Evolutionary conservation across 2,329 filamentous ascomycete species (phyloP).

Genomic region (Alternaria arborescens): DNA sequence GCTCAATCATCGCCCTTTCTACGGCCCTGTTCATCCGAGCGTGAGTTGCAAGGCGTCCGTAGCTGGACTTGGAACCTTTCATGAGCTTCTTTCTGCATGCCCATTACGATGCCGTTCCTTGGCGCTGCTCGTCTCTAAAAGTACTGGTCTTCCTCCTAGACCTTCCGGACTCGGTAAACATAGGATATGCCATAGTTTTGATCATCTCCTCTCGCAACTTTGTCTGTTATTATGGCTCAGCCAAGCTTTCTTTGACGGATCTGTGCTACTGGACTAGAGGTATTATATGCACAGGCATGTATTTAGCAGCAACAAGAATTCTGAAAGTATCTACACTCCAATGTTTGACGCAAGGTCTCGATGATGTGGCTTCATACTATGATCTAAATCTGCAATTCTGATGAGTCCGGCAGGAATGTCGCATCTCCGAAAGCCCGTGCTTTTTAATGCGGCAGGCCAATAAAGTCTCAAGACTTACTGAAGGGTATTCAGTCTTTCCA

Average conservation of each 20-base stretch:
- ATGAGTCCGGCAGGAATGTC: not conserved
- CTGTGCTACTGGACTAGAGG: slow-evolving; percentile 36
- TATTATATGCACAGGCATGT: slow-evolving; percentile 44
- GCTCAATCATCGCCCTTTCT: slow-evolving; percentile 16
- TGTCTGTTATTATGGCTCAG: slow-evolving; percentile 12
- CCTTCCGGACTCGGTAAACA: slow-evolving; percentile 31
- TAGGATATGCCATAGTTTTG: slow-evolving; percentile 34
- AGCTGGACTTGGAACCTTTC: slow-evolving; percentile 26
- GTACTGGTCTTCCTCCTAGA: slow-evolving; percentile 40
- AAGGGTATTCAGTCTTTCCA: not conserved
- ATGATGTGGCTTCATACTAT: not conserved
- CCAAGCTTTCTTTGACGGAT: slow-evolving; percentile 21
- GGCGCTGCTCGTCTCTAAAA: slow-evolving; percentile 42
- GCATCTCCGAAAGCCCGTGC: not conserved
- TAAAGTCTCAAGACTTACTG: not conserved
- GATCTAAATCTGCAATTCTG: not conserved
- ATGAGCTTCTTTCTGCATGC: slow-evolving; percentile 25
- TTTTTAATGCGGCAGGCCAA: not conserved
- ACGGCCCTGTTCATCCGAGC: slow-evolving; percentile 20
- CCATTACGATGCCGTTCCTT: slow-evolving; percentile 30
- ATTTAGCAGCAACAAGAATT: slow-evolving; percentile 45
- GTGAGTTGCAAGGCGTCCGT: slow-evolving; percentile 28
- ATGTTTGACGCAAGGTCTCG: not conserved
- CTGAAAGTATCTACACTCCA: slow-evolving; percentile 35
- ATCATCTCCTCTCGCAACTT: slow-evolving; percentile 28